phyloP scores from a whole-genome alignment of 2,329 filamentous ascomycete genomes.

The Diaporthe destruens region DNA sequence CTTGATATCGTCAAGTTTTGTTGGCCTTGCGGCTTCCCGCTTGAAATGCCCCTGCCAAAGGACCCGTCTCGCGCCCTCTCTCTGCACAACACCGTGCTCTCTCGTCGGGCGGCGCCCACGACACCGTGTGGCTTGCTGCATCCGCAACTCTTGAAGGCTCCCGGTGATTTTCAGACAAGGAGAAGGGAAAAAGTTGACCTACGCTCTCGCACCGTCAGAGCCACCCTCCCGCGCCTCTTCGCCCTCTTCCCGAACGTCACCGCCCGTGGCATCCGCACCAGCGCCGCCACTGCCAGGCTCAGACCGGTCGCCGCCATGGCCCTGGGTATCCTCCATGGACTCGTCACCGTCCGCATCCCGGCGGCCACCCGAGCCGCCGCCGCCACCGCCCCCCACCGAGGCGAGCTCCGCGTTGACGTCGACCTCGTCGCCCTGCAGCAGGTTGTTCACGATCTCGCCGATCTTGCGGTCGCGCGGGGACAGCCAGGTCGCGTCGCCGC shows the following conservation, averaged over 20 bases:
- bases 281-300: conserved; percentile 81
- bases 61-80: conserved; percentile 9
- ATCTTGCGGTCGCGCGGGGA: conserved; percentile 89
- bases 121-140: neutral
- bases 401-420: conserved; percentile 81
- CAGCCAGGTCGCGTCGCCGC: conserved; percentile 80
- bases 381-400: conserved; percentile 65
- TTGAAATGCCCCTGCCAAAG: conserved; percentile 29
- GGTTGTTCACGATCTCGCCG: conserved; percentile 84
- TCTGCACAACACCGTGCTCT: neutral
- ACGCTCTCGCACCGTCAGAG: conserved; percentile 98
- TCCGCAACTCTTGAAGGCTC: neutral
- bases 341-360: conserved; percentile 71
- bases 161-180: conserved; percentile 5
- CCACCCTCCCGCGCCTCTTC: conserved; percentile 90
- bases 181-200: conserved; percentile 72
- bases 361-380: conserved; percentile 60
- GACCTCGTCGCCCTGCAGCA: conserved; percentile 91
- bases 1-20: conserved; percentile 36
- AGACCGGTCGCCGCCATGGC: conserved; percentile 69
- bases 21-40: conserved; percentile 34
- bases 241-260: conserved; percentile 91
- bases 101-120: neutral
- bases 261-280: conserved; percentile 87
- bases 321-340: conserved; percentile 83